Conservation (phyloP, 1,139 yeast genomes). For the Saccharomyces pastorianus region DNA sequence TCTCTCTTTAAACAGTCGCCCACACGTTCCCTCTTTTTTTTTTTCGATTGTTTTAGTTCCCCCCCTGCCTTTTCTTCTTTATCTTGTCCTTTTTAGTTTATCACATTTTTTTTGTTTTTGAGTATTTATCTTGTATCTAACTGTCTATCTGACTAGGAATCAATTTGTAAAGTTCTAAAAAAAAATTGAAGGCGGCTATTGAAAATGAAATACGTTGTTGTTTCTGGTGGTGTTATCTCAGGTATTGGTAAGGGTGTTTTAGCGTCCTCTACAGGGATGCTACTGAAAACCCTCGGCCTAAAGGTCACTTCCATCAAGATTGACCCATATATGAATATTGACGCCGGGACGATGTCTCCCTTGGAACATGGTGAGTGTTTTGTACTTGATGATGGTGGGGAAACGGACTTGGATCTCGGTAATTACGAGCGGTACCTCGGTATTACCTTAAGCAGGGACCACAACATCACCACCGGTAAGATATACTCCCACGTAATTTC, state of each 20-base stretch:
- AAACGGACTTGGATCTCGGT: conserved; percentile 94
- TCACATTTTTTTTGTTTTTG: not conserved
- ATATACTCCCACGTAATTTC: conserved; percentile 91
- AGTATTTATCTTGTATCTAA: not conserved
- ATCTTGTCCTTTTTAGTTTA: not conserved
- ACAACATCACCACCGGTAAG: conserved; percentile 96
- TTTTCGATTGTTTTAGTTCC: not conserved
- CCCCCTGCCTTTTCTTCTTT: not conserved
- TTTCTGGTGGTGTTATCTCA: conserved; percentile 96
- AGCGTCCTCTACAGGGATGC: conserved; percentile 89
- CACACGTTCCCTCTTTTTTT: not conserved
- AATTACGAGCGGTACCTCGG: conserved; percentile 94
- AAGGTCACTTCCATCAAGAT: conserved; percentile 95
- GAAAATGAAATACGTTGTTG: conserved; percentile 93
- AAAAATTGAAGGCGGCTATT: not conserved
- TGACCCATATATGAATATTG: conserved; percentile 98
- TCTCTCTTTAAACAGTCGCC: not conserved
- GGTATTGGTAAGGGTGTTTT: conserved; percentile 98
- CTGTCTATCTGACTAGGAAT: not conserved
- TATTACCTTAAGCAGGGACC: conserved; percentile 85
- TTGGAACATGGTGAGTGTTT: conserved; percentile 98
- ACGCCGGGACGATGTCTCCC: conserved; percentile 99
- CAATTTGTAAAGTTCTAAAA: not conserved
- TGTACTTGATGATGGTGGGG: conserved; percentile 97
- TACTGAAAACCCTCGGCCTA: conserved; percentile 86